These are phyloP conservation scores for Periconia digitata DNA, from an alignment of 2,329 filamentous ascomycete species.

Conservation along the genomic window DNA sequence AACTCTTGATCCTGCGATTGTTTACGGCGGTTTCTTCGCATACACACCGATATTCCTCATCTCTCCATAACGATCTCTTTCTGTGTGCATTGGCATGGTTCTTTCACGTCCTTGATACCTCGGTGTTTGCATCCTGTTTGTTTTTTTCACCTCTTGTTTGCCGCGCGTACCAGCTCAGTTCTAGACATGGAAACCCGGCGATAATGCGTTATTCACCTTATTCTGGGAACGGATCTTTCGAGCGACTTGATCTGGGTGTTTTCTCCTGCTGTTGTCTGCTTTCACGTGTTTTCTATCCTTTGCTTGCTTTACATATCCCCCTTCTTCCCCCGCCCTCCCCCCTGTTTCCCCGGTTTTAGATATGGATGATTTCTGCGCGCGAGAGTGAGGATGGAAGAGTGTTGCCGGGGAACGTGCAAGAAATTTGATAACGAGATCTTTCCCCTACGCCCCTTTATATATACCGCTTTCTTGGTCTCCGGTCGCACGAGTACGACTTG, in stretches of 20 bases:
- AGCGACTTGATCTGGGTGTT: not conserved
- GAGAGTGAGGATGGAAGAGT: not conserved
- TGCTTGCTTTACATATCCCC: not conserved
- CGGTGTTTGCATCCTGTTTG: slow-evolving; percentile 13
- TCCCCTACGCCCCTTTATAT: too few species aligned
- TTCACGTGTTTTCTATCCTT: not conserved
- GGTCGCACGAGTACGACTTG: slow-evolving; percentile 2
- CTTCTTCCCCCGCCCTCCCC: too few species aligned
- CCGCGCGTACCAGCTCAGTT: slow-evolving; percentile 13
- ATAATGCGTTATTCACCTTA: not conserved
- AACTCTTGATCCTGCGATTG: not conserved
- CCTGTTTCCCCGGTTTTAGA: not conserved
- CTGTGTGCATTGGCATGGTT: not conserved
- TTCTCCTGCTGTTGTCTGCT: not conserved
- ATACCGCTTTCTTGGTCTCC: not conserved
- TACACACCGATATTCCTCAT: not conserved
- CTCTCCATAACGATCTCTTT: slow-evolving; percentile 1
- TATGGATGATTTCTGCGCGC: not conserved
- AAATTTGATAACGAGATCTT: not conserved
- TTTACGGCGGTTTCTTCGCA: not conserved
- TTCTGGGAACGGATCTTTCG: slow-evolving; percentile 15
- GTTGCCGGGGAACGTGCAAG: not conserved
- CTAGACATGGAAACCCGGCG: slow-evolving; percentile 25
- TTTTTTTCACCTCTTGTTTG: not conserved
- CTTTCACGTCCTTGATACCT: slow-evolving; percentile 20